Conservation (phyloP, 1,284 basidiomycete genomes). For the Serendipita sp. region DNA sequence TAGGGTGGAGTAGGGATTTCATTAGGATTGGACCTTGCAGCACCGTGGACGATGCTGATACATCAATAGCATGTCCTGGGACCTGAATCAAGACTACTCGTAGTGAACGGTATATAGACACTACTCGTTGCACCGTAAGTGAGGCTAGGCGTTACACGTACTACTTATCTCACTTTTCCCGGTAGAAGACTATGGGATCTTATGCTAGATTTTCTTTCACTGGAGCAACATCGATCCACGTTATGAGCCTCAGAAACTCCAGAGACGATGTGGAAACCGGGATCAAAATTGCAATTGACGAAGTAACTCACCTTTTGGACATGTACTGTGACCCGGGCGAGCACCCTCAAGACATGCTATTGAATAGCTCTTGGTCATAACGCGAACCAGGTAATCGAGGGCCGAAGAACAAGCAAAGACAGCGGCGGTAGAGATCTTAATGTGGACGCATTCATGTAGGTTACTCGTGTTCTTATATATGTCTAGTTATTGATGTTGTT, state of each 20-base stretch:
- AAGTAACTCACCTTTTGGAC: too few relatives aligned
- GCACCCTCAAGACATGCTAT: not conserved
- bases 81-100: not conserved
- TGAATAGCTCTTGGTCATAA: not conserved
- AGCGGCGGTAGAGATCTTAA: not conserved
- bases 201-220: too few relatives aligned
- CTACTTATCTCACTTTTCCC: too few relatives aligned
- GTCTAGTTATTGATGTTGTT: too few relatives aligned
- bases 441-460: slow-evolving; percentile 1
- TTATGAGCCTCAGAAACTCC: too few relatives aligned
- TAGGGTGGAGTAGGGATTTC: too few relatives aligned
- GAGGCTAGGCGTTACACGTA: not conserved
- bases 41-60: not conserved
- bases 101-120: not conserved
- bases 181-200: too few relatives aligned
- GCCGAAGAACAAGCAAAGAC: not conserved
- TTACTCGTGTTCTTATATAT: not conserved
- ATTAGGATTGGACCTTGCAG: too few relatives aligned
- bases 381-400: not conserved
- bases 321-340: too few relatives aligned
- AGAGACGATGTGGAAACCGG: too few relatives aligned
- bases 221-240: too few relatives aligned
- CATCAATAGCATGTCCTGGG: not conserved
- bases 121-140: not conserved
- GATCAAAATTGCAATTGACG: too few relatives aligned